phyloP scores from a whole-genome alignment of 2,329 filamentous ascomycete species.

The Trichothecium sympodiale region DNA sequence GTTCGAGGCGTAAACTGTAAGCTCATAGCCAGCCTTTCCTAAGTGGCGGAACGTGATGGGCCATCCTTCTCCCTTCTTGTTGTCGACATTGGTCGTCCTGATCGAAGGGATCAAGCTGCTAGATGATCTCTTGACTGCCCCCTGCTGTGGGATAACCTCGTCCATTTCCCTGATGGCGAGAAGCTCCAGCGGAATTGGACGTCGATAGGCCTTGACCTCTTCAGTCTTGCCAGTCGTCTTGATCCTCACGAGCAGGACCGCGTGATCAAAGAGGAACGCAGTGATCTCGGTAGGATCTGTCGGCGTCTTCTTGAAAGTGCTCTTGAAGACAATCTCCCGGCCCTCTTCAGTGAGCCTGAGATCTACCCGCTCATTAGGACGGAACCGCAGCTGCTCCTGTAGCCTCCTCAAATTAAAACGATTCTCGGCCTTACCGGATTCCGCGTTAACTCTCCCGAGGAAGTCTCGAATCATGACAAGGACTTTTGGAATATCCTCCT shows the following conservation, averaged over 20 bases:
- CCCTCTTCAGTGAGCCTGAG: slow-evolving; percentile 89
- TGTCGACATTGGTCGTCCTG: slow-evolving; percentile 33
- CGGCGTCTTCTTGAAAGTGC: slow-evolving; percentile 81
- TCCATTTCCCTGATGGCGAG: slow-evolving; percentile 96
- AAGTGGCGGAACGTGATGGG: slow-evolving; percentile 95
- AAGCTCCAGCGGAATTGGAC: slow-evolving; percentile 85
- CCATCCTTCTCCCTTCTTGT: slow-evolving; percentile 64
- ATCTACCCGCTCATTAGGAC: slow-evolving; percentile 82
- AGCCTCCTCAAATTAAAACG: slow-evolving; percentile 90
- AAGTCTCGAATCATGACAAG: slow-evolving; percentile 79
- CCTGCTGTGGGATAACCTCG: slow-evolving; percentile 73
- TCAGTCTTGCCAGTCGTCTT: slow-evolving; percentile 90
- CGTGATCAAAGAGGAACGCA: slow-evolving; percentile 93
- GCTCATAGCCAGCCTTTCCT: slow-evolving; percentile 88
- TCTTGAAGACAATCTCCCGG: slow-evolving; percentile 89
- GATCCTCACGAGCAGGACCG: slow-evolving; percentile 78
- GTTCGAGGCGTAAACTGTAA: slow-evolving; percentile 78
- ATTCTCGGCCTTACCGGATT: slow-evolving; percentile 95
- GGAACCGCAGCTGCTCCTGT: slow-evolving; percentile 85
- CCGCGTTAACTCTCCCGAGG: slow-evolving; percentile 78
- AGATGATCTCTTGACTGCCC: slow-evolving; percentile 75
- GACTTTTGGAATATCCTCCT: slow-evolving; percentile 83
- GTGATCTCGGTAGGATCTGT: slow-evolving; percentile 85
- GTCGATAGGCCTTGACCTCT: slow-evolving; percentile 88
- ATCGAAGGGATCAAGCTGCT: slow-evolving; percentile 64